Evolutionary conservation across 2,329 filamentous ascomycete species (phyloP).

Genomic region (Knufia fluminis): DNA sequence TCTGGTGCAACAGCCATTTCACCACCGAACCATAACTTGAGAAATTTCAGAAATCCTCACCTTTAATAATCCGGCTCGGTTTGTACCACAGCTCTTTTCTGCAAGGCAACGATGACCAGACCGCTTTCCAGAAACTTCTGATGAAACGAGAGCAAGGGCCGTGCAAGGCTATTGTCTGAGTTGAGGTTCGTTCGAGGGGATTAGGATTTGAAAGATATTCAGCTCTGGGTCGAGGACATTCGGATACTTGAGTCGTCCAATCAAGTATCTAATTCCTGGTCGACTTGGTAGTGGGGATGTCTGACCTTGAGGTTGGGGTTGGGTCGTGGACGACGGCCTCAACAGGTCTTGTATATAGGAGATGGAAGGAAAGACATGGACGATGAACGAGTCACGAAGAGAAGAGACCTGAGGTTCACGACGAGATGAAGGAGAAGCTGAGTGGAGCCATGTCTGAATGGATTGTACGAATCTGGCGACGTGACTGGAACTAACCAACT

Average conservation of each 20-base stretch:
- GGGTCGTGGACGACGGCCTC: conserved; percentile 9
- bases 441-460: conserved; percentile 5
- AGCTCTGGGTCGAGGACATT: conserved; percentile 19
- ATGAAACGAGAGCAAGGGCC: conserved; percentile 16
- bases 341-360: conserved; percentile 6
- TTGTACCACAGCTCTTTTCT: conserved; percentile 10
- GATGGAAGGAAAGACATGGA: conserved; percentile 9
- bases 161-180: conserved; percentile 8
- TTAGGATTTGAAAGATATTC: conserved; percentile 12
- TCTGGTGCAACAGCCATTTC: too few species aligned
- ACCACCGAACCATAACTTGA: background rate
- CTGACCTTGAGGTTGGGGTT: conserved; percentile 6
- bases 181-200: conserved; percentile 11
- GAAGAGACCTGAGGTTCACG: background rate
- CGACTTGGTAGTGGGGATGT: background rate
- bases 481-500: conserved; percentile 9
- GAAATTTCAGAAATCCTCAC: conserved; percentile 6
- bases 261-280: conserved; percentile 17
- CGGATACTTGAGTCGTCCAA: conserved; percentile 18
- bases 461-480: conserved; percentile 9
- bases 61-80: background rate
- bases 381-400: conserved; percentile 9
- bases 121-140: conserved; percentile 21
- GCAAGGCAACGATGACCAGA: conserved; percentile 10
- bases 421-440: conserved; percentile 9